Evolutionary conservation across 768 basidiomycete genomes (phyloP), one percentile per base, ranked within the genome.

Genomic region (Harrya chromipes): DNA sequence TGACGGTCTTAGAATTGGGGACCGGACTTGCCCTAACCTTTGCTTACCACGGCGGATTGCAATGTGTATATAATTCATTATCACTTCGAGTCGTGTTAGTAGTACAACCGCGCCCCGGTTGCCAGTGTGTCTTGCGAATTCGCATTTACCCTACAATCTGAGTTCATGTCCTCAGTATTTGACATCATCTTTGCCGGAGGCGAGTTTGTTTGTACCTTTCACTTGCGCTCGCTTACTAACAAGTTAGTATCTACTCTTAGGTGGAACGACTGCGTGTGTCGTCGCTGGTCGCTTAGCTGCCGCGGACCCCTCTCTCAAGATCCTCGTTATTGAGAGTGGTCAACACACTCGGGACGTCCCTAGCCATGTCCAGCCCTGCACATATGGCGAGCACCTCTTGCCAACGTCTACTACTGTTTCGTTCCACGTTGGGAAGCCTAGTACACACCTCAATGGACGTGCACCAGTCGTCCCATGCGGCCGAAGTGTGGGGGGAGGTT

Each of bases 101-200:
- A n/a, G n/a, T n/a, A 16, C 16, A 13, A 29, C 2, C 33, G n/a
- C 2, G 5, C 33, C 6, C 33, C 16, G 33, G 6, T 21, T 8
- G 47, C n/a, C n/a, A n/a, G n/a, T 13, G 17, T 7, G 3, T 6
- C 10, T n/a, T 26, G 23, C 16, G n/a, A 20, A 12, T 24, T 20
- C 7, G 12, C 12, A 13, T 11, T 19, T 5, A 8, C 4, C 4
- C 14, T n/a, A 14, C 14, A 8, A 21, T 14, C 35, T 14, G 11
- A 16, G 17, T 17, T 7, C 2, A 60, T 60, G 59, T 39, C 54
- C 4, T 16, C 42, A 17, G 44, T 33, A 12, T 77, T 74, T 53
- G 81, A 83, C 49, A 74, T 83, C 31, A 74, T 83, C 50, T 77
- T 83, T 54, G 81, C 77, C 6, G 83, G 83, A 56, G 82, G 82